Evolutionary conservation across 352 stramenopile genomes (phyloP), one percentile per base, ranked within the genome.

Genomic region (Phytophthora pistaciae): DNA sequence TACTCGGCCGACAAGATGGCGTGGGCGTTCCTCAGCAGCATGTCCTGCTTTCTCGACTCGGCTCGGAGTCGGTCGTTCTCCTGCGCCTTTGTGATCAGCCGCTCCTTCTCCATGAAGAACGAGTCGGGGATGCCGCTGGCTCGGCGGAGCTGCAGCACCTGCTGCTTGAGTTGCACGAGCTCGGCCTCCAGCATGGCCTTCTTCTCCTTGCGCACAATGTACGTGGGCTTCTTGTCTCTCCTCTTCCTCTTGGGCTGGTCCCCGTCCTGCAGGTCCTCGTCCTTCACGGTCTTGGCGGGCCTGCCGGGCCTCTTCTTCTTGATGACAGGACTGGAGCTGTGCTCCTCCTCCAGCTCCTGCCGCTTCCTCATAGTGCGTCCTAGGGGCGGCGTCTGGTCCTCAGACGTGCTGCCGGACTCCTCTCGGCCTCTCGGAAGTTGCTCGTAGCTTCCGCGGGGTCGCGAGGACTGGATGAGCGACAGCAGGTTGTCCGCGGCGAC

Each of bases 181-280:
- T 87, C 72, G 21, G 71, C 68, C 53, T 77, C 49, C 36, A 87
- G 67, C 70, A 82, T 56, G 10, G 78, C 77, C 62, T 85, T 85
- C 69, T 84, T 83, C 68, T 87, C 80, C 74, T 58, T 67, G 18
- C 74, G 74, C 29, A 82, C 70, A 50, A 82, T 77, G 49, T 82
- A 82, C 56, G 74, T 82, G 3, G 74, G 74, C 25, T 82, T 82
- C 63, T 82, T 82, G 53, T 77, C 72, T 3, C 70, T 44, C 25
- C 56, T 49, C 50, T 74, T 82, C 13, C 52, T 42, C 27, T 63
- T 78, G 0, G 49, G 31, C 25, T 18, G 21, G 21, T 60, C 52
- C 14, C 29, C 60, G 4, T 42, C 36, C 29, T 36, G 29, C 29
- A 36, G 7, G 14, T 42, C 46, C 29, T 70, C 52, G 3, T 65